Percentiles rank a stretch among this genome's conserved stretches.
Evolutionary conservation across 495 filamentous ascomycete species (phyloP).

Genomic region (Neurospora sp.): DNA sequence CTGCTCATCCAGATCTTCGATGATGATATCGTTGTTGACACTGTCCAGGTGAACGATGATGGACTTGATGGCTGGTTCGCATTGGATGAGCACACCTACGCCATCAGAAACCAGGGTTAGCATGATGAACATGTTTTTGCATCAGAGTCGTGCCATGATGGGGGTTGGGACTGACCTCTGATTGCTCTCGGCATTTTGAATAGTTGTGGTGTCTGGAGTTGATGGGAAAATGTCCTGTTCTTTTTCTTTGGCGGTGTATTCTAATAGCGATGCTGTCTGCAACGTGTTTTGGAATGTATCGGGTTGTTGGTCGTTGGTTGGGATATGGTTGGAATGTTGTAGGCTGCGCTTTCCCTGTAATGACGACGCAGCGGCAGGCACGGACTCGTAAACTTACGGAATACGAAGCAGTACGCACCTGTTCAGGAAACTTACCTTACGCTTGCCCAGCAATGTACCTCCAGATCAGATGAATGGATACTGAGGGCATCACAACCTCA

Average conservation of each 20-base stretch:
- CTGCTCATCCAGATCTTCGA: slow-evolving; percentile 65
- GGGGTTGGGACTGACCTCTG: not conserved
- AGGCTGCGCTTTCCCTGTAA: too few species aligned
- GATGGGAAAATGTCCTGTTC: not conserved
- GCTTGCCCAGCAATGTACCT: not conserved
- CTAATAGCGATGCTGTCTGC: not conserved
- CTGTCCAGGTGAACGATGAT: slow-evolving; percentile 53
- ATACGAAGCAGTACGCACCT: not conserved
- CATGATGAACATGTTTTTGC: not conserved
- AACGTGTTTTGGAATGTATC: not conserved
- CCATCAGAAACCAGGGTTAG: not conserved
- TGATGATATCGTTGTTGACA: slow-evolving; percentile 42
- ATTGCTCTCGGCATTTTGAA: not conserved
- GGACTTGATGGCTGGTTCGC: slow-evolving; percentile 53
- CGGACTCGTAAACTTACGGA: not conserved
- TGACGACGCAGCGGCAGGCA: not conserved
- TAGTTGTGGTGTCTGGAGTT: not conserved
- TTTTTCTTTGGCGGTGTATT: not conserved
- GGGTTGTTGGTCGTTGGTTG: not conserved
- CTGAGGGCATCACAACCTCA: not conserved
- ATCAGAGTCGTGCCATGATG: not conserved
- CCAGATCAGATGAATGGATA: not conserved
- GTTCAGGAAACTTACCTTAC: not conserved
- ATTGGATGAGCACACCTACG: slow-evolving; percentile 61
- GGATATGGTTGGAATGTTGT: not conserved